Evolutionary conservation across 441 rosid genomes (phyloP).

Genomic region (Pelargonium citronellum): DNA sequence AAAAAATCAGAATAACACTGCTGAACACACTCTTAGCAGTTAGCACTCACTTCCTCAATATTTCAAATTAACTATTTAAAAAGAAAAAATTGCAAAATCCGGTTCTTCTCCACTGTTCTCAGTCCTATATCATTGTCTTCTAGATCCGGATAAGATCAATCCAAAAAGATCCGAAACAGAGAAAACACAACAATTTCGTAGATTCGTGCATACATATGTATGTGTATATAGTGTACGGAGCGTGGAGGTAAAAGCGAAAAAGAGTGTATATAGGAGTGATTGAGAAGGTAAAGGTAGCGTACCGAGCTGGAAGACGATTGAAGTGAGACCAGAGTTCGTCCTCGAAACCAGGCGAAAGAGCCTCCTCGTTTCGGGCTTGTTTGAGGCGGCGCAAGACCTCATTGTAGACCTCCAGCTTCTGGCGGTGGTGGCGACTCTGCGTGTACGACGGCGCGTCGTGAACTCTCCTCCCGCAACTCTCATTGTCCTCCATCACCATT

Average conservation of each 20-base stretch:
- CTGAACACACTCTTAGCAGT: too few relatives aligned
- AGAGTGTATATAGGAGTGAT: too few relatives aligned
- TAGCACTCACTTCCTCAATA: too few relatives aligned
- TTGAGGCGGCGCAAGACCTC: constrained; percentile 58
- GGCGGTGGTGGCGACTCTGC: constrained; percentile 39
- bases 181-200: too few relatives aligned
- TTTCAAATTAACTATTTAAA: too few relatives aligned
- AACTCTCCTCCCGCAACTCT: constrained; percentile 47
- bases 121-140: not conserved
- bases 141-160: not conserved
- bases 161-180: too few relatives aligned
- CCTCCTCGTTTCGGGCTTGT: constrained; percentile 33
- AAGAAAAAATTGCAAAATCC: too few relatives aligned
- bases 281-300: not conserved
- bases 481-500: constrained; percentile 54
- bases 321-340: constrained; percentile 67
- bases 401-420: constrained; percentile 43
- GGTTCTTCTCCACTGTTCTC: not conserved
- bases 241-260: too few relatives aligned
- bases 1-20: not conserved
- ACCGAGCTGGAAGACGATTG: constrained; percentile 65
- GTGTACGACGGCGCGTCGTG: constrained; percentile 21
- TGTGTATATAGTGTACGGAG: too few relatives aligned
- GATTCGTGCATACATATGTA: too few relatives aligned
- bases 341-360: constrained; percentile 39